These are phyloP conservation scores for Solanum chilense DNA, from an alignment of 257 asterid genomes.

Conservation along the genomic window DNA sequence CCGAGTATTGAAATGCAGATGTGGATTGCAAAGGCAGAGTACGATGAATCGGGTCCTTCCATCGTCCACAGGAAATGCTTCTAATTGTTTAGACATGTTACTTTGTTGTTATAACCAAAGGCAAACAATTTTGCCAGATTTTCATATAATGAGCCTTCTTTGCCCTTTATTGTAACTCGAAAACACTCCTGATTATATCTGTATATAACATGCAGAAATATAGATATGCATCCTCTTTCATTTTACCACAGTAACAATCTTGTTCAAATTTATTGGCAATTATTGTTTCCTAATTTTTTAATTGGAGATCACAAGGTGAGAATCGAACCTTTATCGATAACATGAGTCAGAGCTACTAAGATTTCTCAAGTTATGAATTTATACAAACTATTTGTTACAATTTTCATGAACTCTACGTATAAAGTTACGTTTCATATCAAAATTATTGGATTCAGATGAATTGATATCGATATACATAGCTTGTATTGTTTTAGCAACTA, in stretches of 20 bases:
- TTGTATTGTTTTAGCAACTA: not conserved
- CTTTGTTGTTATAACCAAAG: not conserved
- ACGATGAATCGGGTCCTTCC: constrained; percentile 2
- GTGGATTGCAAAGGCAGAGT: constrained; percentile 3
- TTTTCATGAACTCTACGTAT: too few species aligned
- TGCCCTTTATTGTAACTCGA: not conserved
- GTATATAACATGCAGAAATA: not conserved
- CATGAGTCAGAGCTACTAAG: not conserved
- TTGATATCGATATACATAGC: not conserved
- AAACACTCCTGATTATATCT: not conserved
- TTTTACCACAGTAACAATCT: not conserved
- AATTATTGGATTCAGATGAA: too few species aligned
- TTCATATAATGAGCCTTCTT: not conserved
- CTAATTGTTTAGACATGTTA: not conserved
- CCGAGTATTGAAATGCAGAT: not conserved
- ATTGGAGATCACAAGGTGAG: not conserved
- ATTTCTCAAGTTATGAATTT: not conserved
- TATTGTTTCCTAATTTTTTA: not conserved
- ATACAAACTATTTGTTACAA: too few species aligned
- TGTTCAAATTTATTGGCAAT: not conserved
- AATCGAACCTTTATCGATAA: not conserved
- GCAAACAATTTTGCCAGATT: not conserved
- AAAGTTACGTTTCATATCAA: too few species aligned
- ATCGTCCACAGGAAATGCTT: constrained; percentile 3
- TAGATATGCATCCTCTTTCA: not conserved